Evolutionary conservation across 805 yeast genomes (phyloP).

Genomic region (Sugiyamaella chiloensis): DNA sequence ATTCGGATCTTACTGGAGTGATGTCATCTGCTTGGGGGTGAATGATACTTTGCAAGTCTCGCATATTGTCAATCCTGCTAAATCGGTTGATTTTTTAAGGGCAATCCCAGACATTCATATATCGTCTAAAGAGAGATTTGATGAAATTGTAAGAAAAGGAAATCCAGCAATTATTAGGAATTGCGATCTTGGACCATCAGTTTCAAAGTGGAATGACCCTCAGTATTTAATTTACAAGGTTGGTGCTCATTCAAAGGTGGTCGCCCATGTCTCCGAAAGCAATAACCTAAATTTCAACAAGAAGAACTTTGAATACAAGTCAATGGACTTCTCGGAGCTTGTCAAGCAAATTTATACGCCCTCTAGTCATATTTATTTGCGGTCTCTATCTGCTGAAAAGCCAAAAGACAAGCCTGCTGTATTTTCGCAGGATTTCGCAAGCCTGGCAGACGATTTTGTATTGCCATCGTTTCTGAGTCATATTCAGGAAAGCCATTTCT

Average conservation of each 20-base stretch:
- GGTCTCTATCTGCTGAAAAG: slow-evolving; percentile 30
- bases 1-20: slow-evolving; percentile 61
- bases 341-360: slow-evolving; percentile 23
- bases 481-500: slow-evolving; percentile 28
- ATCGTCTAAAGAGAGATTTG: slow-evolving; percentile 9
- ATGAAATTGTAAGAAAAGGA: slow-evolving; percentile 1
- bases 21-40: slow-evolving; percentile 12
- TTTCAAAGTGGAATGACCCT: slow-evolving; percentile 29
- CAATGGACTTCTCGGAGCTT: slow-evolving; percentile 30
- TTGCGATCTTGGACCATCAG: slow-evolving; percentile 30
- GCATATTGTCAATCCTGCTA: background rate
- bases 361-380: slow-evolving; percentile 24
- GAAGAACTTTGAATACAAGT: slow-evolving; percentile 34
- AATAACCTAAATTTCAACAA: slow-evolving; percentile 30
- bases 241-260: slow-evolving; percentile 29
- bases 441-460: slow-evolving; percentile 30
- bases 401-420: slow-evolving; percentile 33
- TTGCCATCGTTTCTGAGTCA: slow-evolving; percentile 28
- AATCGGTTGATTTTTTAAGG: background rate
- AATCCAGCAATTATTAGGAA: slow-evolving; percentile 29
- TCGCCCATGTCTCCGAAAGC: slow-evolving; percentile 29
- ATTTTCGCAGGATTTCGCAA: slow-evolving; percentile 33
- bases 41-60: background rate
- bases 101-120: background rate
- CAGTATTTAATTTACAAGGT: slow-evolving; percentile 30